Conservation (phyloP, 202 grass and related monocot genomes). For the Carex arenaria region DNA sequence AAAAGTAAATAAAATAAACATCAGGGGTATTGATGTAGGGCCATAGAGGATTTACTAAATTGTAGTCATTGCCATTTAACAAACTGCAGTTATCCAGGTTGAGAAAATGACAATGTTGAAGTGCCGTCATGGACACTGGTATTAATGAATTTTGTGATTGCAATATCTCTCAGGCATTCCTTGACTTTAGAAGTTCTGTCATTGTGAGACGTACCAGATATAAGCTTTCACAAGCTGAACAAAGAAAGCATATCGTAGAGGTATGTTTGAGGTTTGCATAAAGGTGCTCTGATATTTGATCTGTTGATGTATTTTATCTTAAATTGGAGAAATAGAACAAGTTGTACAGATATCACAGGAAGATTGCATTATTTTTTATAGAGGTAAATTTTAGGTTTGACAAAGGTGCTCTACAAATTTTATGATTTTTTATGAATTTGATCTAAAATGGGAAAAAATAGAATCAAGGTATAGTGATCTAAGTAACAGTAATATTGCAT, state of each 20-base stretch:
- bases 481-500: neutral
- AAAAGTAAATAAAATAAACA: neutral
- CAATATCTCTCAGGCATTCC: conserved; percentile 49
- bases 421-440: neutral
- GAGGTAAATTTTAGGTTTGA: conserved; percentile 53
- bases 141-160: neutral
- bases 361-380: conserved; percentile 6
- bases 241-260: conserved; percentile 96
- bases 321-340: neutral
- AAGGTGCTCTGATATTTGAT: neutral
- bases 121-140: neutral
- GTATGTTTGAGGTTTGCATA: conserved; percentile 37
- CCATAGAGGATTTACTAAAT: neutral
- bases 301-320: neutral
- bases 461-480: neutral
- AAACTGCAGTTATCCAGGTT: neutral
- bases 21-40: neutral
- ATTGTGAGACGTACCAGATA: conserved; percentile 90
- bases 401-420: neutral
- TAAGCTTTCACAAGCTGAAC: conserved; percentile 89
- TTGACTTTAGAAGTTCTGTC: conserved; percentile 85
- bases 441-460: neutral
- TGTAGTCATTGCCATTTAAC: conserved; percentile 2
- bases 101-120: neutral
- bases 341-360: neutral